Base-by-base conservation (phyloP, 805 yeast genomes). In the Cyberlindnera euphorbiiphila region DNA sequence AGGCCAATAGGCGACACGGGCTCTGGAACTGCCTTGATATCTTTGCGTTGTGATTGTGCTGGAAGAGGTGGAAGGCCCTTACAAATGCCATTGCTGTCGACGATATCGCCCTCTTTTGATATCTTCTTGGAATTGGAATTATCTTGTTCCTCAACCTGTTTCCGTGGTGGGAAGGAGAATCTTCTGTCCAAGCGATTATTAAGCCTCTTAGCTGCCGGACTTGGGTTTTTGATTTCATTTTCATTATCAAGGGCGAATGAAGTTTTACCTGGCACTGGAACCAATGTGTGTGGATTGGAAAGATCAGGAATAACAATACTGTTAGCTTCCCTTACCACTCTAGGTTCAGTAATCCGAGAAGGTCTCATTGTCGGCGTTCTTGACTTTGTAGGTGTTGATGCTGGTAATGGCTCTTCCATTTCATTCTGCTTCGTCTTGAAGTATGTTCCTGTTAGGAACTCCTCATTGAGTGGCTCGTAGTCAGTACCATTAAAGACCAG, bases 401-500 rank as follows among this genome's bases (percentile, higher is more conserved):
- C 25, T 40, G 55, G 7, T 7, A 32, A 13, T 27, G 29, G 19
- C 9, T 11, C 15, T 13, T 18, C 19, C 16, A n/a, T 18, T 5
- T 13, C 18, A 10, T 32, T 20, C 4, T 25, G 14, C 21, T 40
- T 35, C 20, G 16, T 33, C 28, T 30, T 29, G 22, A 40, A 32
- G 22, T 40, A 42, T 8, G 26, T 23, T 3, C 32, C 36, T 7
- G 39, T 37, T 25, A 48, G 15, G 37, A 46, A 44, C 13, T 32
- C 34, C 9, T 19, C 12, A 9, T 48, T 54, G 1, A 53, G 27
- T 3, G 57, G 52, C 24, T 63, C 64, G 41, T 65, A 66, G 8
- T 56, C 56, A 9, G 46, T 43, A 9, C 71, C 71, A 39, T 65
- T 65, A 44, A 50, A 66, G 1, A 66, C 42, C n/a, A 65, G 45